Percentiles rank a stretch among this genome's conserved stretches.
Evolutionary conservation across 1,284 basidiomycete species (phyloP).

Genomic region (Sanghuangporus sanghuang): DNA sequence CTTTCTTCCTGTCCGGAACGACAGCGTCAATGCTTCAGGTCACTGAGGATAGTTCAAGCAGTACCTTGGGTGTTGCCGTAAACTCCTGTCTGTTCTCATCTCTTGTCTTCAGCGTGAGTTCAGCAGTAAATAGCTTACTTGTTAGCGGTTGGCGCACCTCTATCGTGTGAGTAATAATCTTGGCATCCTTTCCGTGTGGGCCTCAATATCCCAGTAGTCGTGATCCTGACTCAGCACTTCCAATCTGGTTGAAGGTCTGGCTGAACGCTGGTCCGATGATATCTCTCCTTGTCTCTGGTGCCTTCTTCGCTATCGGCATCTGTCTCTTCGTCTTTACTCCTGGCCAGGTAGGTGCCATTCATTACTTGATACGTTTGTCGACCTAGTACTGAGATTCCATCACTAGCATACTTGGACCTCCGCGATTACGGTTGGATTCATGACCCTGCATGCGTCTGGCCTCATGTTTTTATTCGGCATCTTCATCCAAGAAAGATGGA

Average conservation of each 20-base stretch:
- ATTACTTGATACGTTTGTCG: neutral
- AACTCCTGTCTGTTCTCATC: slow-evolving; percentile 1
- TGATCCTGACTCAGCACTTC: neutral
- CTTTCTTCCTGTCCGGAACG: slow-evolving; percentile 1
- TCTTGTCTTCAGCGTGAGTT: slow-evolving; percentile 2
- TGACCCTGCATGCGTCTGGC: neutral
- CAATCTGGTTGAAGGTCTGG: neutral
- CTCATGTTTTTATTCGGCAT: neutral
- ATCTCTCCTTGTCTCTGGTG: neutral
- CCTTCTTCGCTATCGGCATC: slow-evolving; percentile 1
- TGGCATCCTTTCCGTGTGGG: neutral
- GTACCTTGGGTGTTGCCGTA: neutral
- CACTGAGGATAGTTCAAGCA: neutral
- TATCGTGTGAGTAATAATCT: neutral
- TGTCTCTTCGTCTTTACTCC: neutral
- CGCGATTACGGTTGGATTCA: neutral
- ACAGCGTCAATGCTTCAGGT: slow-evolving; percentile 6
- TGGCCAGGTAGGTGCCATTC: neutral
- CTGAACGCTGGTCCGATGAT: slow-evolving; percentile 5
- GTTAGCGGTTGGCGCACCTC: neutral
- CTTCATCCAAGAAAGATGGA: slow-evolving; percentile 3
- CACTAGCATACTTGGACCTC: neutral
- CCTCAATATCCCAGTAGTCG: neutral
- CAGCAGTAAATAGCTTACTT: slow-evolving; percentile 1
- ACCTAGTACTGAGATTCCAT: neutral